Conservation (phyloP, 176 grass and related monocot genomes). For the Thinopyrum elongatum region DNA sequence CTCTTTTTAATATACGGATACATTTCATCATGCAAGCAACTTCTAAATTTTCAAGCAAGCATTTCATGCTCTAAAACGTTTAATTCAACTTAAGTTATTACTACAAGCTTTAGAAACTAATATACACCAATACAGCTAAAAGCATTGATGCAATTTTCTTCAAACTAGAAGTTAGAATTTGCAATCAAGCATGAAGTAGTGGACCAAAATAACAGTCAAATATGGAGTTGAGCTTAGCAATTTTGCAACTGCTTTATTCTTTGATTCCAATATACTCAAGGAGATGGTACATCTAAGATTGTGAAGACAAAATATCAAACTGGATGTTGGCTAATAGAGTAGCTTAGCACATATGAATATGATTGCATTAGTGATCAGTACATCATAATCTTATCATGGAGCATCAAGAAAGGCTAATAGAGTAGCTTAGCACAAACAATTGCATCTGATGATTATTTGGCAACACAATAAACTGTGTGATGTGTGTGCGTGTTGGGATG, state of each 20-base stretch:
- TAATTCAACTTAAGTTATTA: neutral
- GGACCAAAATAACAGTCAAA: neutral
- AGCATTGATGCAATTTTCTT: neutral
- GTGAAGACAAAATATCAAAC: neutral
- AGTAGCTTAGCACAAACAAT: too few relatives aligned
- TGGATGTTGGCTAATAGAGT: neutral
- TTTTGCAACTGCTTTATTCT: neutral
- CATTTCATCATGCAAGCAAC: neutral
- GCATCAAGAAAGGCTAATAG: neutral
- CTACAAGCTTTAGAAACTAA: conserved; percentile 18
- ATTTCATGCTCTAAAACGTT: neutral
- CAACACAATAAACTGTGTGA: neutral
- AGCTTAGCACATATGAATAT: neutral
- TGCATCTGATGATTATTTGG: neutral
- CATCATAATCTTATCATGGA: neutral
- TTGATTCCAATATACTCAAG: conserved; percentile 9
- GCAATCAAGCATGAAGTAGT: neutral
- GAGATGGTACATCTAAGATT: neutral
- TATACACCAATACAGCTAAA: conserved; percentile 2
- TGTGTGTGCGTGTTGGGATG: neutral
- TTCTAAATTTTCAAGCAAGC: neutral
- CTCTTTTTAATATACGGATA: conserved; percentile 5
- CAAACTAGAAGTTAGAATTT: neutral
- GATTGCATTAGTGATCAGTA: neutral
- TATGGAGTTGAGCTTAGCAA: neutral